phyloP scores from a whole-genome alignment of 2,329 filamentous ascomycete genomes.

The Aspergillus unguis region DNA sequence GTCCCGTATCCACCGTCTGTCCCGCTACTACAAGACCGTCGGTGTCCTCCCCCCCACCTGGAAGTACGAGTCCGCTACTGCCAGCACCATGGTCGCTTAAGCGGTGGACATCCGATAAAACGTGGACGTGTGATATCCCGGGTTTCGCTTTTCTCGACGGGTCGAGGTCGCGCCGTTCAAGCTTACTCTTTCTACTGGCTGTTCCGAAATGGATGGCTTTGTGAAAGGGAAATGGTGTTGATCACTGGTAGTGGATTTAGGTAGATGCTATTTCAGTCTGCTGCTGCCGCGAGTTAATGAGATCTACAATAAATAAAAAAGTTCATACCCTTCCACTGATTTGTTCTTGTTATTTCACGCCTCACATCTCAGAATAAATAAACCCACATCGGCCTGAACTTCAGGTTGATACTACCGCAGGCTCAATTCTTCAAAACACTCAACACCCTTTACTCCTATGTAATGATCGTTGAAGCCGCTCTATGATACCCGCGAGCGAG shows the following conservation, averaged over 20 bases:
- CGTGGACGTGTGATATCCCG: not conserved
- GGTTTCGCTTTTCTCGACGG: not conserved
- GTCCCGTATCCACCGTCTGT: constrained; percentile 99
- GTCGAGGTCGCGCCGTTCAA: not conserved
- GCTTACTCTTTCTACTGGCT: not conserved
- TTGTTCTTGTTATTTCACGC: no score
- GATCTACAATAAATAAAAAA: constrained; percentile 5
- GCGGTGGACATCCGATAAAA: not conserved
- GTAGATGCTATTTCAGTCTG: not conserved
- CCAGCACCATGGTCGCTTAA: constrained; percentile 91
- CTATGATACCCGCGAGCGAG: not conserved
- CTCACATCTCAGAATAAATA: no score
- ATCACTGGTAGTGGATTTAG: constrained; percentile 2
- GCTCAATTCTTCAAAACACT: no score
- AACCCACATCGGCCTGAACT: no score
- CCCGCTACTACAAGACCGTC: constrained; percentile 99
- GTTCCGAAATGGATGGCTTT: constrained; percentile 2
- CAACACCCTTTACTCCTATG: no score
- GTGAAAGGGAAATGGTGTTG: not conserved
- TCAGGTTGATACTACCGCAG: no score
- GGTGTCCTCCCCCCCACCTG: constrained; percentile 82
- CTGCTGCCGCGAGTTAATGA: constrained; percentile 4
- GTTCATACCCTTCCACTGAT: not conserved
- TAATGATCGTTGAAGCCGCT: no score
- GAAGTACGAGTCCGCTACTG: constrained; percentile 98